Base-by-base conservation (phyloP, 148 eudicot genomes). In the Rhododendron simsii region DNA sequence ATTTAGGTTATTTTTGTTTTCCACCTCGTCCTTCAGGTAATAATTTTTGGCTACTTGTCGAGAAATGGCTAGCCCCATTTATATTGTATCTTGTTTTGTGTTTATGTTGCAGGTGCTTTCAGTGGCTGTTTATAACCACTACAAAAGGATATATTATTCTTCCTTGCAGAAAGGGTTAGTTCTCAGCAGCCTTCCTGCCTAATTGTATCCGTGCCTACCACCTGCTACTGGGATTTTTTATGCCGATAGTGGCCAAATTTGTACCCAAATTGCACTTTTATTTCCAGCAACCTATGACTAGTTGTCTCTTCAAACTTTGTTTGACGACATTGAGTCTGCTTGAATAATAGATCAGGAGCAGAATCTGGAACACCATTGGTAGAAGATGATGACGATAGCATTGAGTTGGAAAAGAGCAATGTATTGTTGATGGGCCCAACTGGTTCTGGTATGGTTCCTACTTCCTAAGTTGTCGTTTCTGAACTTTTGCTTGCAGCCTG, bases 361-460 rank as follows among this genome's bases (percentile, higher is more conserved):
- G 94, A 94, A 85, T 84, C 94, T 39, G 81, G 86, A 79, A n/a
- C 44, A 83, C 53, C 85, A 67, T 86, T 44, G 67, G 78, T 86
- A 55, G 89, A 88, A 78, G 91, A 92, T 92, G 92, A 93, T 87
- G 98, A 92, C 51, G 92, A 92, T 41, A 90, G 92, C 81, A 96
- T 96, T 71, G 98, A 96, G 78, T 87, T 96, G 80, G 98, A 96
- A 76, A 96, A 96, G 89, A 94, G 98, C 91, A 96, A 96, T 89
- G 95, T 96, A 41, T 89, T 96, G 65, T 83, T 96, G 89, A 96
- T 96, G 96, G 98, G 98, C 63, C 98, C 98, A 86, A 96, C 98
- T 90, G 98, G 98, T 81, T 94, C 98, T 84, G 98, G 98, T 93
- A 89, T 65, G 82, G 55, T 87, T 55, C 33, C 74, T n/a, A n/a